A percentile compares a stretch with the other conserved stretches of the same genome.
Conservation (phyloP, 768 basidiomycete genomes). For the Lactifluus piperatus region DNA sequence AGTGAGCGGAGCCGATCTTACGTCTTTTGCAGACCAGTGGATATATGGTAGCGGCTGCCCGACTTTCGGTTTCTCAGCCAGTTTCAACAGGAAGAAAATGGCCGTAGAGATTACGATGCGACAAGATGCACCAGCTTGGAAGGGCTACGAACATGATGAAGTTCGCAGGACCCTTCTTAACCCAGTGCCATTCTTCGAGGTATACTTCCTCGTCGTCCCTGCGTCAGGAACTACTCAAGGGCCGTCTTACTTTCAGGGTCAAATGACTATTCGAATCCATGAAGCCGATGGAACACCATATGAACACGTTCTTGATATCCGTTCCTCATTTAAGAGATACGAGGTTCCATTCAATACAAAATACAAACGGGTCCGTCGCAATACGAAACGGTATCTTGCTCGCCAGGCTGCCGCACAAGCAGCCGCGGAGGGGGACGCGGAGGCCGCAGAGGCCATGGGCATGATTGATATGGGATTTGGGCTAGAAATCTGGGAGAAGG, state of each 20-base stretch:
- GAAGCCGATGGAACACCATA: conserved; percentile 99
- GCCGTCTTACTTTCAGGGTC: conserved; percentile 45
- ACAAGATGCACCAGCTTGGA: conserved; percentile 77
- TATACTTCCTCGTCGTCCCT: conserved; percentile 26
- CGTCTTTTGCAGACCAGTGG: conserved; percentile 97
- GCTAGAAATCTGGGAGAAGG: conserved; percentile 93
- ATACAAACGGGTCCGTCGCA: conserved; percentile 91
- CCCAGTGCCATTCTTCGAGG: conserved; percentile 87
- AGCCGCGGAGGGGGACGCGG: conserved; percentile 84
- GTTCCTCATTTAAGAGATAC: conserved; percentile 80
- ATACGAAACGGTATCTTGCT: conserved; percentile 92
- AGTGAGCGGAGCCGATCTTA: conserved; percentile 83
- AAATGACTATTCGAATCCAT: conserved; percentile 98
- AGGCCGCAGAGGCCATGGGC: conserved; percentile 89
- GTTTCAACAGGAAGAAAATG: conserved; percentile 97
- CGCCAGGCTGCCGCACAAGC: conserved; percentile 89
- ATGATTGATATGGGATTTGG: conserved; percentile 94
- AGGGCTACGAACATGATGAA: conserved; percentile 55
- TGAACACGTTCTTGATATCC: conserved; percentile 94
- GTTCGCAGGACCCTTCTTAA: conserved; percentile 58
- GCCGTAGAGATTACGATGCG: conserved; percentile 93
- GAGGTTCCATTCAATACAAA: conserved; percentile 99
- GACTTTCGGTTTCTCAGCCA: conserved; percentile 78
- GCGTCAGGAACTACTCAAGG: background rate
- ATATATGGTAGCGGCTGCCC: conserved; percentile 97